Evolutionary conservation across 345 rosid genomes (phyloP).

Genomic region (Brassica incana): DNA sequence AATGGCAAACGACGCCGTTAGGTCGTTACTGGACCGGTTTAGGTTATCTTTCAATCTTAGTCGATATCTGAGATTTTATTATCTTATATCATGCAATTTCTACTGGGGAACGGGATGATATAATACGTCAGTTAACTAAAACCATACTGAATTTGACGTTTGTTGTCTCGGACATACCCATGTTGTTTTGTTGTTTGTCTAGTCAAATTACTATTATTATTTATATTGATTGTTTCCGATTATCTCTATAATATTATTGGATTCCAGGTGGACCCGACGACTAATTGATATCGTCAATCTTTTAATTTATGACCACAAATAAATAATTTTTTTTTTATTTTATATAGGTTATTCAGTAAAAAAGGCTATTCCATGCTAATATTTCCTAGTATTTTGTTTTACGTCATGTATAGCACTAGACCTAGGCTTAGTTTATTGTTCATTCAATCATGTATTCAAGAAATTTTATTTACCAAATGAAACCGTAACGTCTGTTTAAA

Average conservation of each 20-base stretch:
- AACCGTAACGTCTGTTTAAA: neutral
- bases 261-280: conserved; percentile 20
- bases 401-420: neutral
- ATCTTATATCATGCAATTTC: neutral
- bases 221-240: neutral
- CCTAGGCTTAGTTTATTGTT: neutral
- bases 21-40: conserved; percentile 9
- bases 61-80: neutral
- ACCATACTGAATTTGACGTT: conserved; percentile 13
- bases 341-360: neutral
- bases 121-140: neutral
- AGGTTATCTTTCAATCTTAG: neutral
- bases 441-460: conserved; percentile 1
- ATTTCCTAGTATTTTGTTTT: neutral
- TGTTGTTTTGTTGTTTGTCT: conserved; percentile 30
- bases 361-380: neutral
- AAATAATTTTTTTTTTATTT: neutral
- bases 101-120: neutral
- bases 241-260: neutral
- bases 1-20: conserved; percentile 27
- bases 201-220: neutral
- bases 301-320: neutral
- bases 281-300: conserved; percentile 2
- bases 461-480: neutral
- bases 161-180: conserved; percentile 33